Base-by-base conservation (phyloP, 805 yeast species). In the Lachancea meyersii region DNA sequence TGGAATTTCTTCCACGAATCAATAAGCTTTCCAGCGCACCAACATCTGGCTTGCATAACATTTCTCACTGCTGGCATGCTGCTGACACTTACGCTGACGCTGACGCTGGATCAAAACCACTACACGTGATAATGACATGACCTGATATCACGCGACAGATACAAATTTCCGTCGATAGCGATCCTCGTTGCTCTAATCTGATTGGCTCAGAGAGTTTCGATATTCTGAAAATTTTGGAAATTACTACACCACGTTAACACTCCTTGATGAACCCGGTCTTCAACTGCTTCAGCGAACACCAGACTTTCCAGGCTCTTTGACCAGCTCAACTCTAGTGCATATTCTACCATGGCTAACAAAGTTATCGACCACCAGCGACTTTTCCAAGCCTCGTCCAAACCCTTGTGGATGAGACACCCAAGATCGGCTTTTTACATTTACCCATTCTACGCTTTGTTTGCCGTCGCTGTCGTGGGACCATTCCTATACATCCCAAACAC, bases 361-460 rank as follows among this genome's bases (percentile, higher is more conserved):
- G 72, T 77, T 57, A 73, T 77, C 51, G 73, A 76, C 63, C 59
- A 75, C 56, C 83, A 78, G 71, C 77, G 70, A 65, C 55, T 75
- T 49, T 77, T 73, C 71, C 83, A 78, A 67, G 47, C 66, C 31
- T 68, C 81, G 38, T 64, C 69, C 43, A 78, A 77, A 63, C 81
- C 81, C 54, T 64, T 77, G 56, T 77, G 77, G 79, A 58, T 67
- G 70, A 71, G 73, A 69, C 77, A 75, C 64, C 83, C 83, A 60
- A 76, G 79, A 61, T 77, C 93, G 52, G 82, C 82, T 68, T 69
- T 73, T 57, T 66, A 80, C 62, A 74, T 85, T 52, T 80, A 79
- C 69, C 94, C 95, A 61, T 86, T 79, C 76, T 81, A 74, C 71
- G 86, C 85, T 49, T 71, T 80, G 48, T 80, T 85, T 65, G 69